These are phyloP conservation scores for Gardenia jasminoides DNA, from an alignment of 257 asterid species.

Conservation along the genomic window DNA sequence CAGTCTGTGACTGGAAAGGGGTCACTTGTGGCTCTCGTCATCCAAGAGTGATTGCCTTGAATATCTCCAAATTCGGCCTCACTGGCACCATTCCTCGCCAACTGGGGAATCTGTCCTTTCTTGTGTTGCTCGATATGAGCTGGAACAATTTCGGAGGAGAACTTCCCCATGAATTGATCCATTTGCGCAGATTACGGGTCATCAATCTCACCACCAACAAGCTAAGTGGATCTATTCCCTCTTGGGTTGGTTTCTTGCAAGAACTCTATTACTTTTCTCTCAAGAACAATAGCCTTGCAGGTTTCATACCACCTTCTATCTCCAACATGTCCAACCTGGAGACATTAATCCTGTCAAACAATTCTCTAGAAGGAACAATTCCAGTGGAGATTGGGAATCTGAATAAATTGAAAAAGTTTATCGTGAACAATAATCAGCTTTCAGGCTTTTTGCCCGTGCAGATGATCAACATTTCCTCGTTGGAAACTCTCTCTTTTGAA, in stretches of 20 bases:
- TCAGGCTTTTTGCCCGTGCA: not conserved
- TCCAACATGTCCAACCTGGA: conserved; percentile 9
- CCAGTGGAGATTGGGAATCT: conserved; percentile 16
- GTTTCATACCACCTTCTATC: conserved; percentile 6
- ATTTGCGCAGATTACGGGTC: conserved; percentile 4
- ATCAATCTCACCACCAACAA: conserved; percentile 9
- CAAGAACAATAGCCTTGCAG: not conserved
- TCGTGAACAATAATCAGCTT: conserved; percentile 1
- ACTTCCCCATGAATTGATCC: conserved; percentile 1
- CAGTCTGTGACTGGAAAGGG: conserved; percentile 13
- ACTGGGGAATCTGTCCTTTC: conserved; percentile 24
- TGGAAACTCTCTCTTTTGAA: not conserved
- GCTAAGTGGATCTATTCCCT: conserved; percentile 14
- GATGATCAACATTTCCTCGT: conserved; percentile 4
- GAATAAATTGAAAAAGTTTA: not conserved
- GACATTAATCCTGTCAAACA: not conserved
- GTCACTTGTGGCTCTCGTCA: conserved; percentile 13
- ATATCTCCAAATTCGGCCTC: conserved; percentile 7
- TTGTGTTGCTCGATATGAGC: conserved; percentile 18
- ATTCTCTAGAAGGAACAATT: conserved; percentile 9
- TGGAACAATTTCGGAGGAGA: conserved; percentile 26
- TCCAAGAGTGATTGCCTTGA: conserved; percentile 1
- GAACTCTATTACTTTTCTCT: not conserved
- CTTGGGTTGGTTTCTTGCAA: conserved; percentile 6
- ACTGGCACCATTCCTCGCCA: conserved; percentile 24